Conservation (phyloP, 257 asterid genomes). For the Przewalskia tangutica region DNA sequence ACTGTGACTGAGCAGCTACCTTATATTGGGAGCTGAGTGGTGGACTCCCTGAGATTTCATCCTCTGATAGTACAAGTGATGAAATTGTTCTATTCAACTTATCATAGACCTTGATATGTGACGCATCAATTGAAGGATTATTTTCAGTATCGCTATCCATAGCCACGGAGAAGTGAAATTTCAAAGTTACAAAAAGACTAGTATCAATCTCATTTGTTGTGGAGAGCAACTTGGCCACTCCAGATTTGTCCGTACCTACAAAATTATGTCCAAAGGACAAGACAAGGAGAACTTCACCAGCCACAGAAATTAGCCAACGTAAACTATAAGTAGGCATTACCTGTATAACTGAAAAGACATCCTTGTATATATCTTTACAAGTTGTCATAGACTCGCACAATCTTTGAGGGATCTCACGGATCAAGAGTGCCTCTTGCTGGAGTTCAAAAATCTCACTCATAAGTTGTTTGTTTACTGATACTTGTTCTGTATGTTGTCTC, state of each 20-base stretch:
- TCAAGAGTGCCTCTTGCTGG: no score
- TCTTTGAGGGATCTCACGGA: no score
- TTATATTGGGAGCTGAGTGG: slow-evolving; percentile 36
- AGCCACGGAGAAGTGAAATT: slow-evolving; percentile 42
- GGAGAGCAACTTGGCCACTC: slow-evolving; percentile 45
- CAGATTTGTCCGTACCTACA: slow-evolving; percentile 49
- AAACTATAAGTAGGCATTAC: no score
- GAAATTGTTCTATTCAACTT: slow-evolving; percentile 40
- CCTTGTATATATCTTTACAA: no score
- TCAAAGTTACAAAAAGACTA: slow-evolving; percentile 54
- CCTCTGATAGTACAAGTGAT: no score
- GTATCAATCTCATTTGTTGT: slow-evolving; percentile 58
- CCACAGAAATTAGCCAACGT: no score
- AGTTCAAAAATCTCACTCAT: no score
- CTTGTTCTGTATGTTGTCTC: no score
- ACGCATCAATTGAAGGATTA: slow-evolving; percentile 32
- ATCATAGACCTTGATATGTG: slow-evolving; percentile 44
- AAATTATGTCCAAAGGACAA: slow-evolving; percentile 32
- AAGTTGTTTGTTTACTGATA: no score
- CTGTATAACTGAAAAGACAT: no score
- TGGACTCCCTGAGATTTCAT: slow-evolving; percentile 19
- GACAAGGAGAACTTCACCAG: no score
- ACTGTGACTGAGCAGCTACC: slow-evolving; percentile 80
- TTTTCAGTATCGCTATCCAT: slow-evolving; percentile 22
- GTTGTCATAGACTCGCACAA: no score